Conservation (phyloP, 208 protist species). For the Endotrypanum monterogeii region DNA sequence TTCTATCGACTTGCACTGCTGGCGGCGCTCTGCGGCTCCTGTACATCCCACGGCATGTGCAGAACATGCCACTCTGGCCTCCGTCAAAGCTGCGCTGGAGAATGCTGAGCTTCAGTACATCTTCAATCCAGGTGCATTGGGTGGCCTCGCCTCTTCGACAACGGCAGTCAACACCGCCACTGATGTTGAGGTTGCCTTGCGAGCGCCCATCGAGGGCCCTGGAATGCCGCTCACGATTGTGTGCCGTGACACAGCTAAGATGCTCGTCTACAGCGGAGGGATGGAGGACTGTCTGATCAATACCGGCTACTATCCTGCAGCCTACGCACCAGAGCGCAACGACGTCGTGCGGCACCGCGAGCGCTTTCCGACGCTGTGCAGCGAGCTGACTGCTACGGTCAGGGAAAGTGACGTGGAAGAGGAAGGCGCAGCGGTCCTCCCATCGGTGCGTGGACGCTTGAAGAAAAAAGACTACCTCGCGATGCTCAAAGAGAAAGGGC, state of each 20-base stretch:
- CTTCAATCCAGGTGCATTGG: constrained; percentile 47
- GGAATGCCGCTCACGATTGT: constrained; percentile 67
- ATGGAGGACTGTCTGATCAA: constrained; percentile 90
- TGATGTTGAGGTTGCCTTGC: constrained; percentile 24
- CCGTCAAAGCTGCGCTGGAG: constrained; percentile 25
- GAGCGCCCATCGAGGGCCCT: constrained; percentile 41
- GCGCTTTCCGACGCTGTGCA: constrained; percentile 43
- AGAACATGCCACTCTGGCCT: neutral
- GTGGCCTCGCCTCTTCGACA: constrained; percentile 17
- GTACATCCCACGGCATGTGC: neutral
- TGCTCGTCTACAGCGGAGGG: constrained; percentile 68
- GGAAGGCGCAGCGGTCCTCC: neutral
- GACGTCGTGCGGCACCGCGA: constrained; percentile 56
- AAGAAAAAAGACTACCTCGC: constrained; percentile 87
- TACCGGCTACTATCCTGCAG: constrained; percentile 83
- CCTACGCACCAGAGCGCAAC: constrained; percentile 63
- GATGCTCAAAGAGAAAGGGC: constrained; percentile 38
- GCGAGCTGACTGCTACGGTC: neutral
- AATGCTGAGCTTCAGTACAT: constrained; percentile 34
- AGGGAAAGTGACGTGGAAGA: constrained; percentile 10
- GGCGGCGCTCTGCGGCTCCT: constrained; percentile 25
- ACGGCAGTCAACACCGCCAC: neutral
- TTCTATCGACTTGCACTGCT: constrained; percentile 71
- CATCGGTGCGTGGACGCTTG: constrained; percentile 44
- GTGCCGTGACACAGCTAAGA: constrained; percentile 45